Conservation (phyloP, 495 filamentous ascomycete genomes). For the Elaphomyces granulatus region DNA sequence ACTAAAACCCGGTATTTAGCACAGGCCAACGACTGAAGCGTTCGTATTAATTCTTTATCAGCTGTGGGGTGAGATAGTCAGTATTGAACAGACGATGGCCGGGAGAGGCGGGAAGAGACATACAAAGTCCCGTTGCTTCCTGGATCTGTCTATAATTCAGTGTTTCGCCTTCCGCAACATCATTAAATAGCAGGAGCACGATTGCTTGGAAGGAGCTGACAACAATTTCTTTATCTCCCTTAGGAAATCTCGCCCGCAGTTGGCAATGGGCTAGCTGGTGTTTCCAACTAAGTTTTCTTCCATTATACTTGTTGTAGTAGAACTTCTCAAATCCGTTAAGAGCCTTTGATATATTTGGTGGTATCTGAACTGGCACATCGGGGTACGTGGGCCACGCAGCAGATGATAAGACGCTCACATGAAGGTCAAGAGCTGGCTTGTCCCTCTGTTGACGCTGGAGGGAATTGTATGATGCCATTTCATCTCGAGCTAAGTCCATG, state of each 20-base stretch:
- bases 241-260: conserved; percentile 60
- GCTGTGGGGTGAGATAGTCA: conserved; percentile 26
- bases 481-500: conserved; percentile 75
- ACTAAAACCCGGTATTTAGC: conserved; percentile 72
- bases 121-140: conserved; percentile 51
- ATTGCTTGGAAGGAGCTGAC: conserved; percentile 85
- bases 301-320: conserved; percentile 77
- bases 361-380: conserved; percentile 62
- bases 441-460: conserved; percentile 34
- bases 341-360: conserved; percentile 49
- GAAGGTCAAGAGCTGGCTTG: conserved; percentile 53
- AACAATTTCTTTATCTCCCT: conserved; percentile 68
- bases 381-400: conserved; percentile 89
- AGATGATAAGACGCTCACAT: conserved; percentile 71
- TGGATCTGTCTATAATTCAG: conserved; percentile 59
- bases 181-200: conserved; percentile 86
- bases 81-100: neutral
- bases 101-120: conserved; percentile 16
- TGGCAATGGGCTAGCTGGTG: conserved; percentile 81
- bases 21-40: conserved; percentile 86
- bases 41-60: conserved; percentile 68
- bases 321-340: conserved; percentile 62
- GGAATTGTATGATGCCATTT: conserved; percentile 63
- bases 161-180: conserved; percentile 36
- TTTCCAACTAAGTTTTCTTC: conserved; percentile 79